These are phyloP conservation scores for Logfia minima DNA, from an alignment of 129 eudicot genomes.

Conservation along the genomic window DNA sequence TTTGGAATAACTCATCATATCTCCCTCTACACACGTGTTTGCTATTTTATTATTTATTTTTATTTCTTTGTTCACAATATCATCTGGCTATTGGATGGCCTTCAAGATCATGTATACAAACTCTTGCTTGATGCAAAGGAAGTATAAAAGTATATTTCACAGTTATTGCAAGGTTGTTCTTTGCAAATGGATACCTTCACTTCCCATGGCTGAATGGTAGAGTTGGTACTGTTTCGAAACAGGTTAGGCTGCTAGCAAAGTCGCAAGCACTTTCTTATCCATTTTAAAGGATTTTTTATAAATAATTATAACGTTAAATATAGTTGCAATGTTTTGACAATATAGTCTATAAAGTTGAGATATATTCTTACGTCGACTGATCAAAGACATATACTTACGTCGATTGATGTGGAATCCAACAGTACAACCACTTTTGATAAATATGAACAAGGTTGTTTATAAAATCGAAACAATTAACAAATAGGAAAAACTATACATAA, in stretches of 20 bases:
- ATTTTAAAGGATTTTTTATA: too few species aligned
- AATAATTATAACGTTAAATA: too few species aligned
- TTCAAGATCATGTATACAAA: slow-evolving; percentile 4
- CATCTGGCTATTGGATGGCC: slow-evolving; percentile 1
- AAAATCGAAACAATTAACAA: background rate
- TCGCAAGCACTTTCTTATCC: too few species aligned
- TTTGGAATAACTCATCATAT: slow-evolving; percentile 8
- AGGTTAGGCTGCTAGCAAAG: too few species aligned
- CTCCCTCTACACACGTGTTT: background rate
- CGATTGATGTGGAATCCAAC: background rate
- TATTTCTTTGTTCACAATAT: background rate
- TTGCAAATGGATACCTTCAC: background rate
- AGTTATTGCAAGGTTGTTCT: background rate
- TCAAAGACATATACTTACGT: background rate
- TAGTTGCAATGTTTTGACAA: too few species aligned
- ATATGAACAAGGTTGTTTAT: background rate
- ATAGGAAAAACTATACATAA: background rate
- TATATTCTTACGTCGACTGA: background rate
- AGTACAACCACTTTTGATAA: background rate
- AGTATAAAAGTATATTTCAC: background rate
- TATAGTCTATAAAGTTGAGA: too few species aligned
- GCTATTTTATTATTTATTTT: background rate
- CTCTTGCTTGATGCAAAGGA: background rate
- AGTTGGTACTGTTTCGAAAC: background rate
- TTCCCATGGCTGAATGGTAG: background rate